phyloP scores from a whole-genome alignment of 345 rosid species.

The Sonneratia alba region DNA sequence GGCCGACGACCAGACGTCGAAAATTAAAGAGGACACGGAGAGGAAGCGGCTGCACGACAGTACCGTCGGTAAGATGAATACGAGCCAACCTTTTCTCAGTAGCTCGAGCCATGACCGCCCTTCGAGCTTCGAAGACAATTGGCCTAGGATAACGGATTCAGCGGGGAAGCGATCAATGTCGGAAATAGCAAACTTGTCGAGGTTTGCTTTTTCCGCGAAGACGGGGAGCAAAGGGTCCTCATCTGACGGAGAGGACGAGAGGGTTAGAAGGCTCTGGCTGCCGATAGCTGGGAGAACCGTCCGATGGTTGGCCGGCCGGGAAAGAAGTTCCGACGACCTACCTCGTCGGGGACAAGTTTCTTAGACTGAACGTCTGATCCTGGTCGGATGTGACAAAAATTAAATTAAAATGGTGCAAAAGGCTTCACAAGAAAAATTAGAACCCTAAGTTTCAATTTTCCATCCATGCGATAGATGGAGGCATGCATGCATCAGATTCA shows the following conservation, averaged over 20 bases:
- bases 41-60: too few species aligned
- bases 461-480: too few species aligned
- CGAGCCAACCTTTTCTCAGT: background rate
- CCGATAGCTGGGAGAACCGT: constrained; percentile 31
- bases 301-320: constrained; percentile 29
- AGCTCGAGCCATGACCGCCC: constrained; percentile 12
- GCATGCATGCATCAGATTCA: too few species aligned
- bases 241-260: constrained; percentile 22
- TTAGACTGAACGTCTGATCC: background rate
- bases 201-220: constrained; percentile 15
- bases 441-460: too few species aligned
- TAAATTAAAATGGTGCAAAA: background rate
- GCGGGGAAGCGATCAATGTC: constrained; percentile 36
- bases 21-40: background rate
- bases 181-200: constrained; percentile 31
- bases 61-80: background rate
- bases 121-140: background rate
- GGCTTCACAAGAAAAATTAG: background rate
- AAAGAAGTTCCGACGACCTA: constrained; percentile 6
- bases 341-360: background rate
- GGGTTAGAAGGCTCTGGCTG: constrained; percentile 31
- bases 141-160: background rate
- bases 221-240: constrained; percentile 8
- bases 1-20: constrained; percentile 9
- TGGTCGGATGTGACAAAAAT: background rate